Conservation (phyloP, 2,329 filamentous ascomycete species). For the Rhynchosporium secalis region DNA sequence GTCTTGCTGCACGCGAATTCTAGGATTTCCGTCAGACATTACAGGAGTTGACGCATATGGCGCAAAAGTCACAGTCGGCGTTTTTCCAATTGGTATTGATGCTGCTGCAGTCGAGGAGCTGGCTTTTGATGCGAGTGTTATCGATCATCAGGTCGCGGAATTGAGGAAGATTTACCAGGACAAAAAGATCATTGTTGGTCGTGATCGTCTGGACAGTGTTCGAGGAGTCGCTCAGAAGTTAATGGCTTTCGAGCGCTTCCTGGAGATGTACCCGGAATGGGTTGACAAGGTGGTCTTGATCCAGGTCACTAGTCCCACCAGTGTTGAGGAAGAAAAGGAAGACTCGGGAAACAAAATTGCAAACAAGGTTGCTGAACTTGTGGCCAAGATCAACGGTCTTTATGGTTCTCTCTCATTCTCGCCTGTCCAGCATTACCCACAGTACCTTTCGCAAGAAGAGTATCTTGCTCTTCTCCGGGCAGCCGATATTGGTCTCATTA, state of each 20-base stretch:
- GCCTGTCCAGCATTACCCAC: constrained; percentile 91
- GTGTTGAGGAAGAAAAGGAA: constrained; percentile 74
- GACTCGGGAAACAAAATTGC: constrained; percentile 78
- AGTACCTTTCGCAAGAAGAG: constrained; percentile 85
- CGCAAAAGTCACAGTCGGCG: constrained; percentile 83
- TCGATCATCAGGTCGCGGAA: constrained; percentile 69
- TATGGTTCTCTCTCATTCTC: constrained; percentile 87
- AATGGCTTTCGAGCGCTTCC: constrained; percentile 88
- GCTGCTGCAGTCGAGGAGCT: constrained; percentile 73
- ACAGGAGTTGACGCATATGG: constrained; percentile 88
- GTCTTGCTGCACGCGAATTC: constrained; percentile 86
- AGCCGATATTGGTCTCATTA: constrained; percentile 90
- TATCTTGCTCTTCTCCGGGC: constrained; percentile 92
- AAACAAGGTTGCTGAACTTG: constrained; percentile 85
- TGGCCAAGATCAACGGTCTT: constrained; percentile 86
- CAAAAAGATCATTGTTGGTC: constrained; percentile 92
- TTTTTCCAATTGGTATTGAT: constrained; percentile 94
- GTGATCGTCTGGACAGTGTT: constrained; percentile 90
- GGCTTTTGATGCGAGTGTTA: constrained; percentile 70
- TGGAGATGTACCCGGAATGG: constrained; percentile 90
- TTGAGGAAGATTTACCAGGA: constrained; percentile 79
- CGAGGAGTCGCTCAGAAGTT: constrained; percentile 94
- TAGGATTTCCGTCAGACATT: constrained; percentile 85
- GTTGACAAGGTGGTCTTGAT: constrained; percentile 88
- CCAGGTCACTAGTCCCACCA: constrained; percentile 88